Percentiles rank a stretch among this genome's conserved stretches.
Conservation (phyloP, 768 basidiomycete species). For the Cubamyces sp. region DNA sequence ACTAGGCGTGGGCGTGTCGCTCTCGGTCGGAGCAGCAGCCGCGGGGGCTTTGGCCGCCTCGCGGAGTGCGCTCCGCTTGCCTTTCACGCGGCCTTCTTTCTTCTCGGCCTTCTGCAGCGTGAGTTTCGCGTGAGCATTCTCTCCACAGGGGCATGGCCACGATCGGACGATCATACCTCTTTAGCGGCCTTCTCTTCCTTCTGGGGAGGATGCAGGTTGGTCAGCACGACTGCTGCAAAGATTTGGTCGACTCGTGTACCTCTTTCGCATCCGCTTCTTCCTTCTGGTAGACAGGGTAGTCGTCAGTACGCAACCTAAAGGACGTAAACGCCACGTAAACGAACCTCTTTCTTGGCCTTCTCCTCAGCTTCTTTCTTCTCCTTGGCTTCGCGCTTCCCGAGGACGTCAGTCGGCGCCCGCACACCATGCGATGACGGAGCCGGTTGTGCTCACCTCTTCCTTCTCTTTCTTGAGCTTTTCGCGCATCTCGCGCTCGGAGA, state of each 20-base stretch:
- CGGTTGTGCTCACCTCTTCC: slow-evolving; percentile 49
- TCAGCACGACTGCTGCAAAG: neutral
- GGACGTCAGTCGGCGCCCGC: slow-evolving; percentile 9
- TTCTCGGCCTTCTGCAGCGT: slow-evolving; percentile 53
- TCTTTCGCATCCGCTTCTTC: slow-evolving; percentile 50
- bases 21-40: slow-evolving; percentile 2
- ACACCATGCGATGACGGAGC: neutral
- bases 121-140: slow-evolving; percentile 6
- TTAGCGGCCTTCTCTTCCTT: slow-evolving; percentile 28
- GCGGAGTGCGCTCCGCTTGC: slow-evolving; percentile 49
- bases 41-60: slow-evolving; percentile 30
- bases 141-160: neutral
- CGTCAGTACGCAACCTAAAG: neutral
- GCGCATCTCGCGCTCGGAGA: slow-evolving; percentile 80
- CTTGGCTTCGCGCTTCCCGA: slow-evolving; percentile 70
- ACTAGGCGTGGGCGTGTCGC: slow-evolving; percentile 3
- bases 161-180: slow-evolving; percentile 25
- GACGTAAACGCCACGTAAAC: slow-evolving; percentile 26
- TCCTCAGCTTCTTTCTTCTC: slow-evolving; percentile 81
- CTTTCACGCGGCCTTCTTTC: slow-evolving; percentile 58
- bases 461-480: slow-evolving; percentile 86
- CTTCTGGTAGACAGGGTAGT: slow-evolving; percentile 36
- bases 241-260: slow-evolving; percentile 13
- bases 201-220: slow-evolving; percentile 14
- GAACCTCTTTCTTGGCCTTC: slow-evolving; percentile 53